These are phyloP conservation scores for Miamiensis avidus DNA, from an alignment of 169 alveolate species.

Conservation along the genomic window DNA sequence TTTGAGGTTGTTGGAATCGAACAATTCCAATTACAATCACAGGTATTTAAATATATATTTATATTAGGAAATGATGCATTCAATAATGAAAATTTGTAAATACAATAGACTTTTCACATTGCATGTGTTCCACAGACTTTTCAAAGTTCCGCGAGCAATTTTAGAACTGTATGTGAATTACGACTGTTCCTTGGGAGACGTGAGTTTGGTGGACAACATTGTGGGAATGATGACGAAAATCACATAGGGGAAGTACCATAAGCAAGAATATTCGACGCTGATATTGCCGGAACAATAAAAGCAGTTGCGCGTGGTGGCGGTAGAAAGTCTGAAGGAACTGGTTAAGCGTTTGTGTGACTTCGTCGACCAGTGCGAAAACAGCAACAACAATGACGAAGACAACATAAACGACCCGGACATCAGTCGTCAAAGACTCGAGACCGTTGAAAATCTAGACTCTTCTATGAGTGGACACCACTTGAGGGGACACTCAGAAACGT, in stretches of 20 bases:
- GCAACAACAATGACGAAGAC: constrained; percentile 13
- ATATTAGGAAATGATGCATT: constrained; percentile 17
- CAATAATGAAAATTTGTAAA: constrained; percentile 54
- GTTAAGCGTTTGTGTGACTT: background rate
- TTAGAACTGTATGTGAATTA: constrained; percentile 84
- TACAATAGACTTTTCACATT: constrained; percentile 60
- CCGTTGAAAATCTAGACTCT: too few relatives aligned
- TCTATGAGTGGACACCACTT: too few relatives aligned
- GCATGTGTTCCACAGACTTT: constrained; percentile 63
- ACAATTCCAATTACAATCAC: constrained; percentile 80
- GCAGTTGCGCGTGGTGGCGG: background rate
- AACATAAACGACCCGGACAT: constrained; percentile 11
- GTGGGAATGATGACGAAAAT: constrained; percentile 67
- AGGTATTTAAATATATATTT: constrained; percentile 31
- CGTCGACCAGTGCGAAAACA: background rate
- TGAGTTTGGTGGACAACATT: constrained; percentile 57
- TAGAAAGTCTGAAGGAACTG: background rate
- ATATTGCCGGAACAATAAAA: constrained; percentile 43
- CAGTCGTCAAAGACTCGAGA: too few relatives aligned
- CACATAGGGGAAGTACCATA: constrained; percentile 70
- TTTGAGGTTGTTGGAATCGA: constrained; percentile 81
- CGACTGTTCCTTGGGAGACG: constrained; percentile 76
- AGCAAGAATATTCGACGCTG: constrained; percentile 65
- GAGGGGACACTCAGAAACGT: too few relatives aligned
- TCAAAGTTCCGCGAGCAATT: constrained; percentile 57